phyloP scores from a whole-genome alignment of 2,329 filamentous ascomycete genomes.

The Thermoascus crustaceus region DNA sequence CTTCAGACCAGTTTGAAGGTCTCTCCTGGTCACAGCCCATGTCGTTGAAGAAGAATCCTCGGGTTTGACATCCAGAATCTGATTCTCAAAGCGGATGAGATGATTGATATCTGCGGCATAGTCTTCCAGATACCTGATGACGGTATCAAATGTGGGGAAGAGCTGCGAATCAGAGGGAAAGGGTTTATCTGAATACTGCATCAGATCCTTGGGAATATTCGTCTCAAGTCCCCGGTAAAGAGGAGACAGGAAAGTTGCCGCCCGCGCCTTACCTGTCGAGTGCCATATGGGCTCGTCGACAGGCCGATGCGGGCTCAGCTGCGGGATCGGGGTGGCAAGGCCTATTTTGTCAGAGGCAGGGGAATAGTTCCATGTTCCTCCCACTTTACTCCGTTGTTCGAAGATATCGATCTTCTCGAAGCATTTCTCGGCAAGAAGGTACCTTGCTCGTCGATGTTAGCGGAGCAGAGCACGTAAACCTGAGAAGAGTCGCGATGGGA shows the following conservation, averaged over 20 bases:
- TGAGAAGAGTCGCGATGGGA: not conserved
- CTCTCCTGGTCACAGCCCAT: slow-evolving; percentile 55
- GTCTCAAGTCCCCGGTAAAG: slow-evolving; percentile 77
- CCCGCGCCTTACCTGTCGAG: slow-evolving; percentile 18
- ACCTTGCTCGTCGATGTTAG: slow-evolving; percentile 37
- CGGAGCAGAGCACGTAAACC: not conserved
- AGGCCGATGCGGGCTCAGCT: slow-evolving; percentile 54
- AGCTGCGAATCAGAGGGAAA: slow-evolving; percentile 60
- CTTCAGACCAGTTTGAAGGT: slow-evolving; percentile 39
- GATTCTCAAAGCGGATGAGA: slow-evolving; percentile 61
- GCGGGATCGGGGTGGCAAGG: slow-evolving; percentile 49
- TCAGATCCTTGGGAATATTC: slow-evolving; percentile 74
- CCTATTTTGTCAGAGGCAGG: slow-evolving; percentile 40
- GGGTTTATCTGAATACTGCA: slow-evolving; percentile 65
- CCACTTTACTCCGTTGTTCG: slow-evolving; percentile 69
- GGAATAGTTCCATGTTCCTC: slow-evolving; percentile 82
- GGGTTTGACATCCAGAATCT: slow-evolving; percentile 54
- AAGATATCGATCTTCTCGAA: slow-evolving; percentile 68
- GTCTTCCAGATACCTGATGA: slow-evolving; percentile 63
- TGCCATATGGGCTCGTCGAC: slow-evolving; percentile 55
- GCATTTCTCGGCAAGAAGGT: slow-evolving; percentile 61
- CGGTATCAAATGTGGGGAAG: slow-evolving; percentile 64
- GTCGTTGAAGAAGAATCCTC: slow-evolving; percentile 25
- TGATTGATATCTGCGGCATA: slow-evolving; percentile 62
- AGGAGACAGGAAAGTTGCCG: slow-evolving; percentile 66